Evolutionary conservation across 192 early-diverging fungal species (phyloP).

Genomic region (Blastocladiella britannica): DNA sequence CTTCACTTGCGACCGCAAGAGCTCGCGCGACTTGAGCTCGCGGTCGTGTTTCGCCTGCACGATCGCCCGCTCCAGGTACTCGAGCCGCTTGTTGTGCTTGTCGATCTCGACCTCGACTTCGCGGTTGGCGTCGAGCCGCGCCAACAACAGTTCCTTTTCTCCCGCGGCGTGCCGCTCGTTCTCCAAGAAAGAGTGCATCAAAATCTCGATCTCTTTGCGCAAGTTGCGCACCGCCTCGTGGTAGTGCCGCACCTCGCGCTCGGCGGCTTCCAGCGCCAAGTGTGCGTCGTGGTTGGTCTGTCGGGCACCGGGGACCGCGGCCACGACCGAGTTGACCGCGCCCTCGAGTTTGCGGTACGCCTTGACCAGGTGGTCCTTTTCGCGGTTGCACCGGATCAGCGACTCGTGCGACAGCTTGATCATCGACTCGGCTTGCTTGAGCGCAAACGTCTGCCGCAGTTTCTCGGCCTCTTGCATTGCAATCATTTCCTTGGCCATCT

Average conservation of each 20-base stretch:
- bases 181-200: constrained; percentile 26
- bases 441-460: constrained; percentile 23
- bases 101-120: neutral
- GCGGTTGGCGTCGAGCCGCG: neutral
- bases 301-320: neutral
- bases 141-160: neutral
- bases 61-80: neutral
- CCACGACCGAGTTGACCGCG: constrained; percentile 20
- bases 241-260: constrained; percentile 19
- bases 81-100: neutral
- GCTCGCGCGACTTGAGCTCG: constrained; percentile 19
- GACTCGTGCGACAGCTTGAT: constrained; percentile 36
- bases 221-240: constrained; percentile 16
- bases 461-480: constrained; percentile 27
- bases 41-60: neutral
- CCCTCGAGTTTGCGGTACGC: constrained; percentile 23
- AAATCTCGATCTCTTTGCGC: constrained; percentile 24
- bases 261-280: constrained; percentile 11
- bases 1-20: constrained; percentile 27
- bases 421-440: constrained; percentile 11
- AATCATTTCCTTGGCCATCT: constrained; percentile 37
- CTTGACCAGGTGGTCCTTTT: constrained; percentile 34
- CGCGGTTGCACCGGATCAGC: constrained; percentile 26
- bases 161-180: neutral
- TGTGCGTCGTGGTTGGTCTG: neutral